phyloP scores from a whole-genome alignment of 345 rosid species.

The Toxicodendron radicans region DNA sequence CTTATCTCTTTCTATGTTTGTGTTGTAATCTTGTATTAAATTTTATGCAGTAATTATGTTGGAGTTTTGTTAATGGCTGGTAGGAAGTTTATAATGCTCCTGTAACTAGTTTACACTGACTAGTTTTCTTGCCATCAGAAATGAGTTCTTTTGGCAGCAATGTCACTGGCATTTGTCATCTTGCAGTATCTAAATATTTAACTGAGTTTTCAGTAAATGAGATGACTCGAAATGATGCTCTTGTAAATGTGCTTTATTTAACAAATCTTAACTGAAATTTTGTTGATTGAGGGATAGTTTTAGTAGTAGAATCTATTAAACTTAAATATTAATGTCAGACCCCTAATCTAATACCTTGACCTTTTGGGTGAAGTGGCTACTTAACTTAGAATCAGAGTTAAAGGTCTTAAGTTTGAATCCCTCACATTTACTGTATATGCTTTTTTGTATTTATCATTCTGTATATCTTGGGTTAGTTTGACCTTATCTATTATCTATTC shows the following conservation, averaged over 20 bases:
- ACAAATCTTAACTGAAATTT: background rate
- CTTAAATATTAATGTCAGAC: no score
- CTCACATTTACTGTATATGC: no score
- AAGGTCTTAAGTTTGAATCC: no score
- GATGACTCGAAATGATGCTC: background rate
- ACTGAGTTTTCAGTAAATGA: slow-evolving; percentile 1
- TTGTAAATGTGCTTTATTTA: slow-evolving; percentile 6
- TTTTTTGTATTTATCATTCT: no score
- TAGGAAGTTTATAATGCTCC: slow-evolving; percentile 4
- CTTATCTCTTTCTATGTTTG: slow-evolving; percentile 6
- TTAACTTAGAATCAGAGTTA: no score
- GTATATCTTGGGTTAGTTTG: no score
- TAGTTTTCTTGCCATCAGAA: slow-evolving; percentile 8
- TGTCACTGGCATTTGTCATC: background rate
- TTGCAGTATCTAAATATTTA: slow-evolving; percentile 1
- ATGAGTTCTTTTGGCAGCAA: slow-evolving; percentile 3
- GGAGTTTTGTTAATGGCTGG: slow-evolving; percentile 3
- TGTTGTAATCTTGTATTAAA: slow-evolving; percentile 4
- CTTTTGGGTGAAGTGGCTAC: no score
- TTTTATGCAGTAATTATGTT: slow-evolving; percentile 1
- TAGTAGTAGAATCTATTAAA: background rate
- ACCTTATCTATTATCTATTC: no score
- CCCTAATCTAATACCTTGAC: no score
- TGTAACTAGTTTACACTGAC: slow-evolving; percentile 6
- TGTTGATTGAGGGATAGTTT: background rate